phyloP scores from a whole-genome alignment of 495 filamentous ascomycete species.

The Podospora pseudocomata region DNA sequence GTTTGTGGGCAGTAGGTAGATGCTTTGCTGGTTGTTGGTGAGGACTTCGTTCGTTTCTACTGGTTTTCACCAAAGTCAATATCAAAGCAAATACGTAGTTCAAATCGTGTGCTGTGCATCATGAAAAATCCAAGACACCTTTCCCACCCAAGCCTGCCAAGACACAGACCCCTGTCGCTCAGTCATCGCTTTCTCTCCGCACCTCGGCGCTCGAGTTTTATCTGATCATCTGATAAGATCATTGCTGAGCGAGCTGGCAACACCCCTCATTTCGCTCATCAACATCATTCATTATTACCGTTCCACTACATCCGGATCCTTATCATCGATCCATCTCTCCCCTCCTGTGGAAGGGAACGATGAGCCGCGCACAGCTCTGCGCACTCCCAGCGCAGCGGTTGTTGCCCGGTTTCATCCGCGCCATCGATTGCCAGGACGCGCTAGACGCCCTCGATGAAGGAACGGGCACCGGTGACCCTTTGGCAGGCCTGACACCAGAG shows the following conservation, averaged over 20 bases:
- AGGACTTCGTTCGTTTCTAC: too few relatives aligned
- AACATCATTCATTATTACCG: conserved; percentile 1
- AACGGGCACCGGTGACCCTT: conserved; percentile 2
- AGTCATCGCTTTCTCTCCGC: neutral
- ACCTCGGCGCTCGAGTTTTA: conserved; percentile 5
- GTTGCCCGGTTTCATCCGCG: conserved; percentile 6
- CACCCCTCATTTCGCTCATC: neutral
- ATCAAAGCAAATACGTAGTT: too few relatives aligned
- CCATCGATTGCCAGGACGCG: neutral
- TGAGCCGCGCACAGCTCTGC: conserved; percentile 11
- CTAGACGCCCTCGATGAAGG: neutral
- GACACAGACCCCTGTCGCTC: neutral
- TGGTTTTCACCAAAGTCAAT: too few relatives aligned
- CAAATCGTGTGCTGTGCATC: too few relatives aligned
- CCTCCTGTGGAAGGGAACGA: neutral
- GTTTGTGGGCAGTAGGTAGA: too few relatives aligned
- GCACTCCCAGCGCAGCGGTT: neutral
- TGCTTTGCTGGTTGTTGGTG: too few relatives aligned
- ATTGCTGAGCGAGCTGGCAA: neutral
- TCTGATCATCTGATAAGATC: conserved; percentile 25
- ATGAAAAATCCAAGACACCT: too few relatives aligned
- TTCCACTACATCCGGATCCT: neutral
- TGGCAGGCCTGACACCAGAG: conserved; percentile 26
- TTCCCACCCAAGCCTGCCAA: neutral
- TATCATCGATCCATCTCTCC: neutral